Evolutionary conservation across 2,329 filamentous ascomycete genomes (phyloP).

Genomic region (Fusarium dimerum): DNA sequence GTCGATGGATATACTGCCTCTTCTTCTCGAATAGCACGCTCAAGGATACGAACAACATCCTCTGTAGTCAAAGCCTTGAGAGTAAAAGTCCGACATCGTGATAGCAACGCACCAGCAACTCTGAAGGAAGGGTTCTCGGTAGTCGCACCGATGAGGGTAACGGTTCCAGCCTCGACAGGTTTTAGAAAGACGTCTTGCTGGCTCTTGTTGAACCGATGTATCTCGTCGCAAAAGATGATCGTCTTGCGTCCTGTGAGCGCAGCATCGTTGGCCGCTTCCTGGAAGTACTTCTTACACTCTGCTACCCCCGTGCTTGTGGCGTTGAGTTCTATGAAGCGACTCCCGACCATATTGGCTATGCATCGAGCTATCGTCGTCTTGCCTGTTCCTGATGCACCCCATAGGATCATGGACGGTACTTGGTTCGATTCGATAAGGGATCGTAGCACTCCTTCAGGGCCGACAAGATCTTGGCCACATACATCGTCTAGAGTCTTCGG

Average conservation of each 20-base stretch:
- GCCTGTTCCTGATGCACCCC: conserved; percentile 79
- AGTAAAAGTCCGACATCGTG: conserved; percentile 88
- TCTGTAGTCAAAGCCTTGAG: conserved; percentile 72
- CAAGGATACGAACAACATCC: conserved; percentile 72
- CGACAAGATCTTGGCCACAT: conserved; percentile 89
- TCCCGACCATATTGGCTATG: conserved; percentile 79
- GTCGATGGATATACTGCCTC: conserved; percentile 42
- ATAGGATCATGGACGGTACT: conserved; percentile 93
- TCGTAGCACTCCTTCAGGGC: conserved; percentile 78
- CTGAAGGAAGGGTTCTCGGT: conserved; percentile 98
- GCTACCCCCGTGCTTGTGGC: conserved; percentile 84
- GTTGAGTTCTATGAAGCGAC: conserved; percentile 93
- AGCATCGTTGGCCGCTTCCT: conserved; percentile 79
- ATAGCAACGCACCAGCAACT: conserved; percentile 82
- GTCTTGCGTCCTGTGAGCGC: conserved; percentile 83
- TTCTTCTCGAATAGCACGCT: conserved; percentile 71
- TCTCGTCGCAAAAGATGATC: conserved; percentile 97
- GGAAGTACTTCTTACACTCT: conserved; percentile 91
- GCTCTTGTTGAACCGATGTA: conserved; percentile 85
- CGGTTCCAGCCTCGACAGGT: conserved; percentile 85
- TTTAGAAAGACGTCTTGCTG: conserved; percentile 95
- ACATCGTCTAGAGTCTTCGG: conserved; percentile 83
- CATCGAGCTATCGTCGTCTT: conserved; percentile 93
- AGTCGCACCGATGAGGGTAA: conserved; percentile 91
- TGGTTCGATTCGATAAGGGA: conserved; percentile 82